These are phyloP conservation scores for Apiospora saccharicola DNA, from an alignment of 2,329 filamentous ascomycete genomes.

Conservation along the genomic window DNA sequence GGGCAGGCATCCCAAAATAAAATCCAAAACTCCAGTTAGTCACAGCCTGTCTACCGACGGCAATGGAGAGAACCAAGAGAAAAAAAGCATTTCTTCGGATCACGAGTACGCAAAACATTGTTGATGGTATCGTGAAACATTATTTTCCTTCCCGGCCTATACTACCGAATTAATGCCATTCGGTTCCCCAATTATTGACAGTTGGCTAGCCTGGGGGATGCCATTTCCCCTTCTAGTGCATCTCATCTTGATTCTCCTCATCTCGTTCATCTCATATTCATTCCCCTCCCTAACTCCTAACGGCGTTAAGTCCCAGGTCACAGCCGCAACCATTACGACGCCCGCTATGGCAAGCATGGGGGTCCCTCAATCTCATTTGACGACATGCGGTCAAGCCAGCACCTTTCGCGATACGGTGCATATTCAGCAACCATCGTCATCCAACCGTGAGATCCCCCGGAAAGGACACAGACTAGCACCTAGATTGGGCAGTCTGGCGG, in stretches of 20 bases:
- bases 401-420: neutral
- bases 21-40: constrained; percentile 10
- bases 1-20: constrained; percentile 6
- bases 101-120: constrained; percentile 17
- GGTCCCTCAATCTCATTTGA: constrained; percentile 1
- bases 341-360: neutral
- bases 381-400: constrained; percentile 17
- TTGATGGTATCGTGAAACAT: constrained; percentile 3
- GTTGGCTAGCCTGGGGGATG: constrained; percentile 6
- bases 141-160: neutral
- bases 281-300: neutral
- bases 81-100: neutral
- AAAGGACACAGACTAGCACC: constrained; percentile 11
- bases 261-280: constrained; percentile 16
- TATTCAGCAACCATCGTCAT: neutral
- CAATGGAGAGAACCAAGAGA: neutral
- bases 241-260: constrained; percentile 18
- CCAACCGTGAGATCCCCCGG: constrained; percentile 15
- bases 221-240: constrained; percentile 10
- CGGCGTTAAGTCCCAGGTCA: constrained; percentile 12
- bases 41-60: neutral
- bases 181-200: neutral
- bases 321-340: constrained; percentile 14
- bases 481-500: constrained; percentile 8
- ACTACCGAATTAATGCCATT: constrained; percentile 16